These are phyloP conservation scores for Rhizopogon sp. DNA, from an alignment of 768 basidiomycete species.

Conservation along the genomic window DNA sequence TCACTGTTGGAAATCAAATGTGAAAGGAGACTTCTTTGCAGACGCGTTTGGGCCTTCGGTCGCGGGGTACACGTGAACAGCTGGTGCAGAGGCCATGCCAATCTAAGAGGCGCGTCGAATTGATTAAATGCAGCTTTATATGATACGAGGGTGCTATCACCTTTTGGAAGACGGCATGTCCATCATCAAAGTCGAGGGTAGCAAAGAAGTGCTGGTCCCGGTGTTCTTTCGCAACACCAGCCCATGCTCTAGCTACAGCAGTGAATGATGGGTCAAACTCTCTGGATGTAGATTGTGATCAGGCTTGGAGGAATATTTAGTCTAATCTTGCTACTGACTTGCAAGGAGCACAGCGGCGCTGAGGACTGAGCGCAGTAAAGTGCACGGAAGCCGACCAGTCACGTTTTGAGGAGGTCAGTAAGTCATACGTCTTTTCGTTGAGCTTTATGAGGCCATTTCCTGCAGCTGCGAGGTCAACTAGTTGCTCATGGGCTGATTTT, in stretches of 20 bases:
- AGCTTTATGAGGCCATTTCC: conserved; percentile 82
- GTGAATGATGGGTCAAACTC: conserved; percentile 82
- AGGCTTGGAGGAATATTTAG: not conserved
- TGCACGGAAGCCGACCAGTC: conserved; percentile 87
- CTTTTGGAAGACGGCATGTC: conserved; percentile 72
- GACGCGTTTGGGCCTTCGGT: conserved; percentile 61
- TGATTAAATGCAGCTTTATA: not conserved
- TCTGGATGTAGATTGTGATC: conserved; percentile 34
- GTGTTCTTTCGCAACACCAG: conserved; percentile 48
- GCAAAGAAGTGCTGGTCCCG: conserved; percentile 90
- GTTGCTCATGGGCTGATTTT: conserved; percentile 43
- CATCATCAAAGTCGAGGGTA: conserved; percentile 82
- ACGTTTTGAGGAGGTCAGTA: conserved; percentile 69
- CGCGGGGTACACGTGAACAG: conserved; percentile 73
- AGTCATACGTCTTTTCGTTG: conserved; percentile 68
- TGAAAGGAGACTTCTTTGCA: conserved; percentile 40
- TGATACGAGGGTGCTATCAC: conserved; percentile 31
- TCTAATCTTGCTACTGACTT: conserved; percentile 47
- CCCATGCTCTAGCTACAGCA: conserved; percentile 84
- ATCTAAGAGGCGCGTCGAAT: conserved; percentile 46
- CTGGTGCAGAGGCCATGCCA: conserved; percentile 77
- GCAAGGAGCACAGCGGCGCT: conserved; percentile 90
- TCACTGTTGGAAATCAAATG: conserved; percentile 79
- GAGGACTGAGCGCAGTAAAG: conserved; percentile 79
- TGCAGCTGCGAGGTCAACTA: conserved; percentile 61